Conservation (phyloP, 331 rosid species). For the Saraca asoca region DNA sequence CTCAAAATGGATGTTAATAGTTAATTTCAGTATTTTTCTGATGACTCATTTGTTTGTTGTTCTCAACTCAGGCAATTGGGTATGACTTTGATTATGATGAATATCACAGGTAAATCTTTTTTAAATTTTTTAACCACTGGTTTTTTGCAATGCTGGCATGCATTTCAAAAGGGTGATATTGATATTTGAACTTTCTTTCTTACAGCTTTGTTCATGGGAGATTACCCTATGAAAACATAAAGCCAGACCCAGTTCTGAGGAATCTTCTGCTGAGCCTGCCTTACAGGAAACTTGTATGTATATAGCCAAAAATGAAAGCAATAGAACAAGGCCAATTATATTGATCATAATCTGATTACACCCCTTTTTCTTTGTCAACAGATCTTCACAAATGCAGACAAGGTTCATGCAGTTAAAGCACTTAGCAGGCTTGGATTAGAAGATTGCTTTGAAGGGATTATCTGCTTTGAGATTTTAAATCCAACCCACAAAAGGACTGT, state of each 20-base stretch:
- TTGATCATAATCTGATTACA: too few relatives aligned
- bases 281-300: constrained; percentile 67
- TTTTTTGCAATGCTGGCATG: not conserved
- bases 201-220: constrained; percentile 87
- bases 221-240: constrained; percentile 78
- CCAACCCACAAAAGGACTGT: constrained; percentile 50
- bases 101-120: constrained; percentile 58
- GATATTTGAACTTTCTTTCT: constrained; percentile 16
- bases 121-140: not conserved
- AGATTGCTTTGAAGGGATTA: constrained; percentile 82
- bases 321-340: too few relatives aligned
- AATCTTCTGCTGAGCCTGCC: constrained; percentile 68
- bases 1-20: not conserved
- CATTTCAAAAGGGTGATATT: constrained; percentile 17
- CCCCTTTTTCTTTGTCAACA: constrained; percentile 30
- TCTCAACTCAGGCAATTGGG: constrained; percentile 71
- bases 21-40: not conserved
- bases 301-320: not conserved
- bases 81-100: constrained; percentile 83
- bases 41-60: constrained; percentile 14
- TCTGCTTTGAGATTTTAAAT: constrained; percentile 87
- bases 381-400: constrained; percentile 92
- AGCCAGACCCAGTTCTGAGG: constrained; percentile 69
- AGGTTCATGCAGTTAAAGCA: constrained; percentile 67
- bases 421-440: constrained; percentile 82